Conservation (phyloP, 1,284 basidiomycete species). For the Peniophora sp. region DNA sequence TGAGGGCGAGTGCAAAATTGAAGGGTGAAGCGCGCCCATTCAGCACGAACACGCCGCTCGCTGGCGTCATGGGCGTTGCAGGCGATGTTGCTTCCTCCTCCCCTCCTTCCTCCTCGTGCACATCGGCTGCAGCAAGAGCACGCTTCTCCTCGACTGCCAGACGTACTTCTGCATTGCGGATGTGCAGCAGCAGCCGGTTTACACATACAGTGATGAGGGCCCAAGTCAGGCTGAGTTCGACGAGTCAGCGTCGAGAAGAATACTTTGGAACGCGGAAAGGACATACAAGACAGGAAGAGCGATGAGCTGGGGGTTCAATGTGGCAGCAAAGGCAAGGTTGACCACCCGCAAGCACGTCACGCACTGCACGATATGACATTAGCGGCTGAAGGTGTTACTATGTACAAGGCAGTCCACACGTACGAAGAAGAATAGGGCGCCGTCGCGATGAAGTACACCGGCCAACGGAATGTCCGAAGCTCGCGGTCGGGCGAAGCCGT, state of each 20-base stretch:
- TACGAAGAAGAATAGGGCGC: slow-evolving; percentile 14
- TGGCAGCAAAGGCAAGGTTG: neutral
- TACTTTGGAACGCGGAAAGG: neutral
- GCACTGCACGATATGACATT: neutral
- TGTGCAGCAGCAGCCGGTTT: slow-evolving; percentile 5
- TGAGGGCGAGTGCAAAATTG: neutral
- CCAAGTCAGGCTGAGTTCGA: slow-evolving; percentile 4
- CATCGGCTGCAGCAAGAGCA: neutral
- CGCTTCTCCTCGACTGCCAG: neutral
- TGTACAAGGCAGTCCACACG: neutral
- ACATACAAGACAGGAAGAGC: slow-evolving; percentile 2
- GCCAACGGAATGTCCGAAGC: slow-evolving; percentile 3
- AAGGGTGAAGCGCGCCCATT: neutral
- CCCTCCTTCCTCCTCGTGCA: neutral
- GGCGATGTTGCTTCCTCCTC: neutral
- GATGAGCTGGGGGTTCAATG: neutral
- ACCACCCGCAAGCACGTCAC: neutral
- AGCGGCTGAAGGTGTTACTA: neutral
- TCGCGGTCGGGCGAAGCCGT: slow-evolving; percentile 13
- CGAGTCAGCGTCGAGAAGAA: neutral
- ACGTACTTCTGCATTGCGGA: slow-evolving; percentile 1
- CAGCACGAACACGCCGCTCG: neutral
- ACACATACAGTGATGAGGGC: neutral
- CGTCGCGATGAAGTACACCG: slow-evolving; percentile 11
- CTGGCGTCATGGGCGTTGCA: neutral